Evolutionary conservation across 768 basidiomycete species (phyloP).

Genomic region (Filobasidium wieringae): DNA sequence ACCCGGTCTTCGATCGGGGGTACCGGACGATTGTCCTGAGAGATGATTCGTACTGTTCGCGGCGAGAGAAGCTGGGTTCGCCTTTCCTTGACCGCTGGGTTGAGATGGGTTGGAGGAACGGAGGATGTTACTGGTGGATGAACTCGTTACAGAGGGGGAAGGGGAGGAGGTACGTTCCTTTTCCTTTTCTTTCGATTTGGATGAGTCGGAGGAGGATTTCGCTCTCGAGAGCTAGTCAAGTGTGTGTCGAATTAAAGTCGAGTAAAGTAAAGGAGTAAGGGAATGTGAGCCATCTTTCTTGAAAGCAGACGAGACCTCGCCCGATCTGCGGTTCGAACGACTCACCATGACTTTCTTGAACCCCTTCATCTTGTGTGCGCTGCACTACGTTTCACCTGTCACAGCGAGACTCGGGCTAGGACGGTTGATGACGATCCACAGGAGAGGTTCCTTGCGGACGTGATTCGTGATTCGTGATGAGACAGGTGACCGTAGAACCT

Average conservation of each 20-base stretch:
- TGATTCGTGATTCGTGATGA: background rate
- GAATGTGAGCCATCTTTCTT: background rate
- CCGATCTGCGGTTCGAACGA: background rate
- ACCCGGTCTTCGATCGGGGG: conserved; percentile 26
- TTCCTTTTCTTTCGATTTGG: conserved; percentile 9
- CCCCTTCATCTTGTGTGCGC: conserved; percentile 35
- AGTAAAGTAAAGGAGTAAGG: background rate
- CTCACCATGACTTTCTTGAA: conserved; percentile 42
- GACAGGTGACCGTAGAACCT: background rate
- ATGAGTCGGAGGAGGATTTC: conserved; percentile 12
- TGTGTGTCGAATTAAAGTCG: background rate
- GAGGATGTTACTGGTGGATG: no score
- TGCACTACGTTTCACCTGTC: background rate
- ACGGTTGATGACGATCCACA: background rate
- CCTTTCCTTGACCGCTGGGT: background rate
- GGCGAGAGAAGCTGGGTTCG: background rate
- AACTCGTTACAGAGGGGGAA: conserved; percentile 1
- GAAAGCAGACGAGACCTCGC: background rate
- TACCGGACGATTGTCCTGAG: background rate
- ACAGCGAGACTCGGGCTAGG: background rate
- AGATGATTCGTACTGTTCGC: background rate
- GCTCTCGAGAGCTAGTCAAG: conserved; percentile 13
- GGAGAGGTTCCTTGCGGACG: background rate
- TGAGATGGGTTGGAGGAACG: background rate
- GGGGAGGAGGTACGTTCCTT: conserved; percentile 15